Evolutionary conservation across 208 protist species (phyloP).

Genomic region (Wallacemonas rigidus): DNA sequence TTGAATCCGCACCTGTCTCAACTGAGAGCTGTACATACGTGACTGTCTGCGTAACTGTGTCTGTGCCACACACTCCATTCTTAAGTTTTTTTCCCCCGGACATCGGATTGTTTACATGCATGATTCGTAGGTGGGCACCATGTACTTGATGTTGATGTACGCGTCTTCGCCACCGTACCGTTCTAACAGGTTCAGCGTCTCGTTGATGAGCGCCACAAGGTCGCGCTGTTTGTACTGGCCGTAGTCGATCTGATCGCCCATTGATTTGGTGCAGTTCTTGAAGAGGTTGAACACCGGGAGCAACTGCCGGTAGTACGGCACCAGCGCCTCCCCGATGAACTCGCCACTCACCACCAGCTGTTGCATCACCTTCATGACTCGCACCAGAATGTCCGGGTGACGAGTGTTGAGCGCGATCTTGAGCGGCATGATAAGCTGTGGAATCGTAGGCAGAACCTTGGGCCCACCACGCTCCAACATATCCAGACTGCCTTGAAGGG

Average conservation of each 20-base stretch:
- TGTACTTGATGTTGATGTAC: constrained; percentile 97
- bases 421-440: constrained; percentile 98
- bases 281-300: constrained; percentile 99
- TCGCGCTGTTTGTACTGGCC: constrained; percentile 93
- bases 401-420: constrained; percentile 98
- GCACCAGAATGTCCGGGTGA: constrained; percentile 95
- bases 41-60: not conserved
- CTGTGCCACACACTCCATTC: not conserved
- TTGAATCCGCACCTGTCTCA: not conserved
- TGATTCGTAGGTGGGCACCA: constrained; percentile 94
- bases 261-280: constrained; percentile 91
- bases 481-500: constrained; percentile 94
- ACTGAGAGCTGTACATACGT: not conserved
- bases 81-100: not conserved
- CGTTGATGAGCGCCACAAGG: constrained; percentile 96
- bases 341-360: constrained; percentile 95
- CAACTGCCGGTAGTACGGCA: constrained; percentile 99
- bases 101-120: constrained; percentile 45
- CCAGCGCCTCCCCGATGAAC: constrained; percentile 96
- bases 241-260: constrained; percentile 96
- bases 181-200: constrained; percentile 97
- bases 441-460: constrained; percentile 98
- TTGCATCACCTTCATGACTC: constrained; percentile 96
- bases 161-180: constrained; percentile 91
- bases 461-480: constrained; percentile 92